Conservation (phyloP, 257 asterid species). For the Nemophila menziesii region DNA sequence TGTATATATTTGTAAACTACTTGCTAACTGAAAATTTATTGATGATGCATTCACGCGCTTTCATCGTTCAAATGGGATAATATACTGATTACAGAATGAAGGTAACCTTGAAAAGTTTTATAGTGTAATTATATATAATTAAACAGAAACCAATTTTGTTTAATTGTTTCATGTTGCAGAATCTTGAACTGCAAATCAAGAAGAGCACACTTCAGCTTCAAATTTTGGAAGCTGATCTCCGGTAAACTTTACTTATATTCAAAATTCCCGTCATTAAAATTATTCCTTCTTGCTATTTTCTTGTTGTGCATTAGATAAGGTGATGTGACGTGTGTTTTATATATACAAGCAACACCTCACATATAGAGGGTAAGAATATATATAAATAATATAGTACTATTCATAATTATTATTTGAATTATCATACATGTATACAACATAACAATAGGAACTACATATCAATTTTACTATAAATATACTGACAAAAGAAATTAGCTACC, state of each 20-base stretch:
- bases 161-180: constrained; percentile 18
- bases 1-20: not conserved
- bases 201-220: constrained; percentile 29
- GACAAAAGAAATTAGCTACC: too few species aligned
- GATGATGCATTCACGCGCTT: constrained; percentile 10
- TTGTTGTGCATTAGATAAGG: too few species aligned
- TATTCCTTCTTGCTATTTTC: too few species aligned
- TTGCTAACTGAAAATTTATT: not conserved
- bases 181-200: constrained; percentile 41
- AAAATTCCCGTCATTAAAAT: not conserved
- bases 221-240: constrained; percentile 32
- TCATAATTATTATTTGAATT: too few species aligned
- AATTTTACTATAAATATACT: too few species aligned
- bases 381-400: too few species aligned
- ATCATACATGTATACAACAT: too few species aligned
- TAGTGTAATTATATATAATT: too few species aligned
- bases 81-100: constrained; percentile 21
- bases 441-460: too few species aligned
- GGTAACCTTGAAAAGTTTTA: constrained; percentile 12
- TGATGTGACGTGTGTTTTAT: too few species aligned
- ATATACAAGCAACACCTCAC: too few species aligned
- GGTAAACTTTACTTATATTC: constrained; percentile 21
- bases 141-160: not conserved
- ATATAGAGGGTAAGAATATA: too few species aligned
- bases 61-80: not conserved